phyloP scores from a whole-genome alignment of 2,329 filamentous ascomycete species.

The Curvularia eragrostidis region DNA sequence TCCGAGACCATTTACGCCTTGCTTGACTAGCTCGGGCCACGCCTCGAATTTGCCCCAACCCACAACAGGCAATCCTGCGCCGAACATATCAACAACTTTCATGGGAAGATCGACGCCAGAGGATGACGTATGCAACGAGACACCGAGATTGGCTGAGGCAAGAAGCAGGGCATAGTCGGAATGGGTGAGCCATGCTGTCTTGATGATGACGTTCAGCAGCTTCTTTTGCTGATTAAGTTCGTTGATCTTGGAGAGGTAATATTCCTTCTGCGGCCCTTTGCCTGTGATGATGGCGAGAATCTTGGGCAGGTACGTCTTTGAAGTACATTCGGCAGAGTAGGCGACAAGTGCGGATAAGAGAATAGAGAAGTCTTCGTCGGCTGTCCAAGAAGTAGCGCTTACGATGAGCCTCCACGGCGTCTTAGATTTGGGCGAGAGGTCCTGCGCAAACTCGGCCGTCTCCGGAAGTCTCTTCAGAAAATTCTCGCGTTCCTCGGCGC shows the following conservation, averaged over 20 bases:
- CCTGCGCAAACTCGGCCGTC: slow-evolving; percentile 65
- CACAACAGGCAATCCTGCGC: slow-evolving; percentile 86
- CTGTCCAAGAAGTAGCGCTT: slow-evolving; percentile 95
- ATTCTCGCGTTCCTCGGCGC: slow-evolving; percentile 48
- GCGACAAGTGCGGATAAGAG: slow-evolving; percentile 80
- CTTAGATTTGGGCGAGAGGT: slow-evolving; percentile 57
- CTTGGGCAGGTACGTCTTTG: slow-evolving; percentile 61
- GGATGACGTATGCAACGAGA: slow-evolving; percentile 90
- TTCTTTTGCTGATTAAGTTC: slow-evolving; percentile 66
- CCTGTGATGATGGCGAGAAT: slow-evolving; percentile 93
- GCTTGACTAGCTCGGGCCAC: slow-evolving; percentile 87
- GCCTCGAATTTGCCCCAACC: slow-evolving; percentile 87
- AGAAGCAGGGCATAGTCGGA: slow-evolving; percentile 85
- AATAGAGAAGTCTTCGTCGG: slow-evolving; percentile 92
- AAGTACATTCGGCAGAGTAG: slow-evolving; percentile 67
- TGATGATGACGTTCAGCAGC: slow-evolving; percentile 73
- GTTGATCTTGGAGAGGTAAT: slow-evolving; percentile 73
- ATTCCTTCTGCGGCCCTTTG: slow-evolving; percentile 82
- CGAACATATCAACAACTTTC: slow-evolving; percentile 99
- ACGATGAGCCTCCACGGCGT: slow-evolving; percentile 74
- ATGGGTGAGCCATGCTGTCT: slow-evolving; percentile 84
- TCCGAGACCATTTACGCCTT: slow-evolving; percentile 83
- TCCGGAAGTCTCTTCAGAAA: slow-evolving; percentile 73
- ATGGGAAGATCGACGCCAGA: slow-evolving; percentile 96
- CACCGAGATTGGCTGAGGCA: slow-evolving; percentile 83